Percentiles rank a stretch among this genome's conserved stretches.
Conservation (phyloP, 352 stramenopile species). For the Phytophthora kernoviae region DNA sequence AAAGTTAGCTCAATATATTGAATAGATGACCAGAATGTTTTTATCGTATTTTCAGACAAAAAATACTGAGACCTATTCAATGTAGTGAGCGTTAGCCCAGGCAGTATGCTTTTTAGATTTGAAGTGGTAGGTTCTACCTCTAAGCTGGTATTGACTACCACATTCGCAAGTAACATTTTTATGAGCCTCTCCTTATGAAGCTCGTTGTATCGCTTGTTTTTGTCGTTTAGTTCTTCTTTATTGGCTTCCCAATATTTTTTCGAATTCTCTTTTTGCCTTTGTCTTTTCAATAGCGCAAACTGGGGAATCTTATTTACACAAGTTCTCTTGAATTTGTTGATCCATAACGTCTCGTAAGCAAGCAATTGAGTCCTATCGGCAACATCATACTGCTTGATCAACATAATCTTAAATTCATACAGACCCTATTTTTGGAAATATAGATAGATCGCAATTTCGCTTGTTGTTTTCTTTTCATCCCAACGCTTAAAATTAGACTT, state of each 20-base stretch:
- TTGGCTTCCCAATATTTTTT: slow-evolving; percentile 6
- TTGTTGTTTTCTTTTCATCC: not conserved
- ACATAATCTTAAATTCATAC: slow-evolving; percentile 2
- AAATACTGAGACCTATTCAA: not conserved
- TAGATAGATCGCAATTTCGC: slow-evolving; percentile 8
- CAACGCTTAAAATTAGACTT: slow-evolving; percentile 2
- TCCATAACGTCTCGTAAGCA: no score
- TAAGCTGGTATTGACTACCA: slow-evolving; percentile 1
- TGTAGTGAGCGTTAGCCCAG: slow-evolving; percentile 4
- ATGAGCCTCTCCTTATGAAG: slow-evolving; percentile 1
- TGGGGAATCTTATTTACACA: slow-evolving; percentile 2
- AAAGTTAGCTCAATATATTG: no score
- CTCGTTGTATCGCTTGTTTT: slow-evolving; percentile 6
- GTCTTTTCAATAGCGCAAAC: slow-evolving; percentile 1
- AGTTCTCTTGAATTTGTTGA: slow-evolving; percentile 11
- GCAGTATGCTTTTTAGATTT: slow-evolving; percentile 8
- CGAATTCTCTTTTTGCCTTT: not conserved
- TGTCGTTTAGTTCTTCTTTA: no score
- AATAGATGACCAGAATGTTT: no score
- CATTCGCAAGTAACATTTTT: slow-evolving; percentile 1
- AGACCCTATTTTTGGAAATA: slow-evolving; percentile 7
- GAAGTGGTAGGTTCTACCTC: slow-evolving; percentile 3
- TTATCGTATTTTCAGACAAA: not conserved
- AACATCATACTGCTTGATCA: slow-evolving; percentile 8
- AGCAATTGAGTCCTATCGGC: slow-evolving; percentile 1